Percentiles rank a stretch among this genome's conserved stretches.
Conservation (phyloP, 805 yeast species). For the Grigorovia yakushimaensis region DNA sequence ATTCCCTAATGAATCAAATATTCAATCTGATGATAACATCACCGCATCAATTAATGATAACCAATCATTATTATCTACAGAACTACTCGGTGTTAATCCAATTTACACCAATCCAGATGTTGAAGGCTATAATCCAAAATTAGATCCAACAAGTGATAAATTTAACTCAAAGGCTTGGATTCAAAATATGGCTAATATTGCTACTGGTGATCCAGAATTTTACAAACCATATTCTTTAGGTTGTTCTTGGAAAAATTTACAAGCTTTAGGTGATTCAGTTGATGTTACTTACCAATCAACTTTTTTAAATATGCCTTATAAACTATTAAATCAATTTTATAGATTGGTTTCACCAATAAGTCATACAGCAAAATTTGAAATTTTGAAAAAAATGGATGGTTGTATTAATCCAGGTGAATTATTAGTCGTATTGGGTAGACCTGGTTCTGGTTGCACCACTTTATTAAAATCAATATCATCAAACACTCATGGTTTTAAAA, state of each 20-base stretch:
- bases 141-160: slow-evolving; percentile 51
- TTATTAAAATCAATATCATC: slow-evolving; percentile 49
- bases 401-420: slow-evolving; percentile 52
- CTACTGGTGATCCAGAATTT: slow-evolving; percentile 47
- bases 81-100: slow-evolving; percentile 19
- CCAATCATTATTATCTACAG: slow-evolving; percentile 12
- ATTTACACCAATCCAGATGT: slow-evolving; percentile 11
- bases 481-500: slow-evolving; percentile 49
- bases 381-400: slow-evolving; percentile 59
- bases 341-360: slow-evolving; percentile 15
- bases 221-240: slow-evolving; percentile 54
- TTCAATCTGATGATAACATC: neutral
- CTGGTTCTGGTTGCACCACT: slow-evolving; percentile 73
- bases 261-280: slow-evolving; percentile 57
- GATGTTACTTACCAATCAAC: slow-evolving; percentile 62
- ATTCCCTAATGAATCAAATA: neutral
- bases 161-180: slow-evolving; percentile 61
- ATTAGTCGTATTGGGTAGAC: slow-evolving; percentile 63
- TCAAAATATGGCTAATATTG: slow-evolving; percentile 47
- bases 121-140: slow-evolving; percentile 29
- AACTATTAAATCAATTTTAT: slow-evolving; percentile 40
- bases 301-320: slow-evolving; percentile 39
- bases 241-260: slow-evolving; percentile 45
- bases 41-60: neutral
- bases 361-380: slow-evolving; percentile 33